Evolutionary conservation across 108 stramenopile species (phyloP).

Genomic region (Bacterosira constricta): DNA sequence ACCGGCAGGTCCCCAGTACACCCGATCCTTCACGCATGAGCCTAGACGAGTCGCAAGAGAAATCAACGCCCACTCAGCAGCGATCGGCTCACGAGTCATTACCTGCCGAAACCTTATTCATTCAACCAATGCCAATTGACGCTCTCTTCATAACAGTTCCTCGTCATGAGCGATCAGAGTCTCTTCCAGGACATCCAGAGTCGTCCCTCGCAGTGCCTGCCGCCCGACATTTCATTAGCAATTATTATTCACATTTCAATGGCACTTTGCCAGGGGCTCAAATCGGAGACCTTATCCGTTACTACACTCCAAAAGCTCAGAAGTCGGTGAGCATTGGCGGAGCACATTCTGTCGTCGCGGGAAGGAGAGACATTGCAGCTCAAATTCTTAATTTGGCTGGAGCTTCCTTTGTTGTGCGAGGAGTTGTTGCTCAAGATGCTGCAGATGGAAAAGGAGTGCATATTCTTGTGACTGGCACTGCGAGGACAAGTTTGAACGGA

Average conservation of each 20-base stretch:
- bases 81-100: slow-evolving; percentile 4
- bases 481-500: slow-evolving; percentile 41
- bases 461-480: slow-evolving; percentile 61
- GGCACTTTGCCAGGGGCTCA: slow-evolving; percentile 16
- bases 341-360: slow-evolving; percentile 67
- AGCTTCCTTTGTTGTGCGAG: slow-evolving; percentile 53
- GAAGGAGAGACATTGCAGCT: slow-evolving; percentile 48
- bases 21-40: slow-evolving; percentile 11
- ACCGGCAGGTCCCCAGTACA: neutral
- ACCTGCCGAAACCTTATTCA: slow-evolving; percentile 14
- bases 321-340: slow-evolving; percentile 80
- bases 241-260: slow-evolving; percentile 59
- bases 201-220: slow-evolving; percentile 48
- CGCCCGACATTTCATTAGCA: slow-evolving; percentile 56
- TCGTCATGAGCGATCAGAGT: slow-evolving; percentile 31
- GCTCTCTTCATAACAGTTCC: slow-evolving; percentile 49
- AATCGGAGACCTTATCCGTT: slow-evolving; percentile 52
- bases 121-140: slow-evolving; percentile 26
- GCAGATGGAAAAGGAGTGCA: slow-evolving; percentile 48
- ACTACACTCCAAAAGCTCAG: slow-evolving; percentile 59
- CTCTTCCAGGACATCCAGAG: slow-evolving; percentile 29
- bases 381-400: slow-evolving; percentile 66
- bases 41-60: slow-evolving; percentile 7
- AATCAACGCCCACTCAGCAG: slow-evolving; percentile 5
- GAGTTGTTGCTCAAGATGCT: slow-evolving; percentile 69